Percentiles rank a stretch among this genome's conserved stretches.
Conservation (phyloP, 2,329 filamentous ascomycete species). For the Zasmidium citrigriseum region DNA sequence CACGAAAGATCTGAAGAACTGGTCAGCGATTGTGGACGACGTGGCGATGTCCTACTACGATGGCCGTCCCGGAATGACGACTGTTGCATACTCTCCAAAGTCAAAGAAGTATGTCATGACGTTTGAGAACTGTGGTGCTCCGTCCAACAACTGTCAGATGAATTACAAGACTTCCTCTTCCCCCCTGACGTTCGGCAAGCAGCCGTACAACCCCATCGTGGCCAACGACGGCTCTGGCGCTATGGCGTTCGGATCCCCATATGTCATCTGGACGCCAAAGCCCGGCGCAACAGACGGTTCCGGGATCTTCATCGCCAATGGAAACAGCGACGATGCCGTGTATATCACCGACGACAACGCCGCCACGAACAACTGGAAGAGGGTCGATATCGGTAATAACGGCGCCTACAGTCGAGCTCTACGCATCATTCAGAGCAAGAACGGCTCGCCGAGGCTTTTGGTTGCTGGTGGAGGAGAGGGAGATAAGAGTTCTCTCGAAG, state of each 20-base stretch:
- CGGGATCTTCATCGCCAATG: conserved; percentile 1
- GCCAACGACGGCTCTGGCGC: conserved; percentile 40
- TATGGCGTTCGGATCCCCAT: conserved; percentile 51
- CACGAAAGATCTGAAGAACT: conserved; percentile 60
- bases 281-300: neutral
- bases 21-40: conserved; percentile 63
- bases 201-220: conserved; percentile 44
- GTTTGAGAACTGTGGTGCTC: conserved; percentile 61
- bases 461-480: neutral
- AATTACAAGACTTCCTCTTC: conserved; percentile 52
- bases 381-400: neutral
- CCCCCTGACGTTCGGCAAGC: conserved; percentile 47
- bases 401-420: neutral
- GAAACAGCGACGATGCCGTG: neutral
- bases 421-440: neutral
- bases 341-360: neutral
- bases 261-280: conserved; percentile 47
- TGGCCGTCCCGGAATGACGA: conserved; percentile 68
- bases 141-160: conserved; percentile 45
- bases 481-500: too few species aligned
- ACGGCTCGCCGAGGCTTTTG: neutral
- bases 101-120: conserved; percentile 62
- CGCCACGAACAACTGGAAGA: neutral
- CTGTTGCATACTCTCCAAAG: conserved; percentile 38
- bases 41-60: conserved; percentile 62